Evolutionary conservation across 2,329 filamentous ascomycete genomes (phyloP), one percentile per base, ranked within the genome.

Genomic region (Epicoccum nigrum): DNA sequence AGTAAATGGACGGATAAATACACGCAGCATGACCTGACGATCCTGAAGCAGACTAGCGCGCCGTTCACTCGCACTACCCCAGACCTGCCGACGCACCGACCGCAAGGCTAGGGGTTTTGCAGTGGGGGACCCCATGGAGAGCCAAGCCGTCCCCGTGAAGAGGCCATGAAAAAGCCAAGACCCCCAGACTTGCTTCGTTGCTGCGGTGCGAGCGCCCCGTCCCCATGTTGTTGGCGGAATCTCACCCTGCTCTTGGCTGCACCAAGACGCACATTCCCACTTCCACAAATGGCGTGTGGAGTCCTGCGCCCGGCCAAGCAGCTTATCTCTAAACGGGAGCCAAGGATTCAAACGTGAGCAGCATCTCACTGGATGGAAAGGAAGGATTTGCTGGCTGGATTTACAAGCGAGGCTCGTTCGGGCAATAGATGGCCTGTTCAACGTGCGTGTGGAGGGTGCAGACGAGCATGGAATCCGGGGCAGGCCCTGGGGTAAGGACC

Each of bases 361-460:
- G n/a, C 28, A 47, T 54, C 23, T 59, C 19, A 59, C 46, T 57
- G 55, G 55, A 49, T 38, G 43, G 38, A 52, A 52, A 32, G 34
- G 42, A 52, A 37, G 34, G 15, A 39, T 39, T 33, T 20, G 49
- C 43, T 52, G 33, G 43, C 49, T 52, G 43, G 49, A 52, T 47
- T 43, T 27, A 39, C 38, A 47, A 15, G 33, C 43, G 49, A 47
- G 23, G 33, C 49, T 47, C 25, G 13, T 47, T 52, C 28, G 43
- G 49, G 49, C 23, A 23, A 33, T 34, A 27, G 39, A 44, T 47
- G 38, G n/a, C 33, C 44, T 47, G 49, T 47, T 43, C 7, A 38
- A 52, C 43, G 28, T 52, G 49, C 49, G 28, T 58, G 41, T 51
- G 60, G 50, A 51, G 56, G 54, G n/a, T 58, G 30, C 43, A 33